phyloP scores from a whole-genome alignment of 2,329 filamentous ascomycete genomes.

The Tolypocladium endophyticum region DNA sequence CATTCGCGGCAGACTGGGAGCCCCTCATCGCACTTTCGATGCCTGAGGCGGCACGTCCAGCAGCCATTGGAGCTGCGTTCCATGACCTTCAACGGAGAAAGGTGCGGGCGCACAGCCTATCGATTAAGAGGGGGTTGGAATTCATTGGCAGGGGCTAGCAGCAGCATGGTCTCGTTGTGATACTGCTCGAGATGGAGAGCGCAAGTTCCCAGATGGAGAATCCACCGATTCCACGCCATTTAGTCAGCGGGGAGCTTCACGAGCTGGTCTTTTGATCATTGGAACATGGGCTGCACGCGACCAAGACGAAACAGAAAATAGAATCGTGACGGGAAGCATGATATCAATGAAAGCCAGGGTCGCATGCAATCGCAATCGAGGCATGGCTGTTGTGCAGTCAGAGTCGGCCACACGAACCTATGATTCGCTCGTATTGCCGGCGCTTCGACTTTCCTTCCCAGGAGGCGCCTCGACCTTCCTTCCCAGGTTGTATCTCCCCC shows the following conservation, averaged over 20 bases:
- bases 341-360: no score
- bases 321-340: no score
- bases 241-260: no score
- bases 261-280: no score
- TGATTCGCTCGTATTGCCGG: not conserved
- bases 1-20: constrained; percentile 14
- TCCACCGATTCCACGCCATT: no score
- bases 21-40: constrained; percentile 17
- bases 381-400: not conserved
- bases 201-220: no score
- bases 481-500: not conserved
- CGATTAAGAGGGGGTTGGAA: no score
- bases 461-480: constrained; percentile 3
- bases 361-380: no score
- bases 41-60: constrained; percentile 17
- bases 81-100: not conserved
- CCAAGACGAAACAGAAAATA: no score
- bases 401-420: not conserved
- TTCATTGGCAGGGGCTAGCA: no score
- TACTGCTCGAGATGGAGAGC: not conserved
- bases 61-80: constrained; percentile 12
- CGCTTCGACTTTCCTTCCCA: constrained; percentile 4
- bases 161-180: not conserved
- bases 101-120: no score
- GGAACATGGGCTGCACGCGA: no score